These are phyloP conservation scores for Erodium maritimum DNA, from an alignment of 345 rosid species.

Conservation along the genomic window DNA sequence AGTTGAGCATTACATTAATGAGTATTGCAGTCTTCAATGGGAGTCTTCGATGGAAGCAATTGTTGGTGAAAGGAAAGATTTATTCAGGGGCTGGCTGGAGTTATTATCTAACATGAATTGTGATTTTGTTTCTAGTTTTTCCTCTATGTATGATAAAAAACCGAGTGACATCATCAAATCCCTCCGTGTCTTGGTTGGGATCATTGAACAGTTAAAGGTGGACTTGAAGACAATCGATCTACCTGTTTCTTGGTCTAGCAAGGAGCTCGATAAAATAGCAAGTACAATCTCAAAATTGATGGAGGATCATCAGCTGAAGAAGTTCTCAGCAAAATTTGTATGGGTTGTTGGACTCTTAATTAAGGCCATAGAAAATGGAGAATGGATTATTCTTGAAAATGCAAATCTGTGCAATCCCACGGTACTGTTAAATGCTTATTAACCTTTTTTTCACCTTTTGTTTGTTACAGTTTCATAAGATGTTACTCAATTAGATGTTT, in stretches of 20 bases:
- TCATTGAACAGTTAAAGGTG: constrained; percentile 35
- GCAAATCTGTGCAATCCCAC: constrained; percentile 98
- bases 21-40: constrained; percentile 46
- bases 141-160: constrained; percentile 16
- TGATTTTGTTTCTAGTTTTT: constrained; percentile 24
- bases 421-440: constrained; percentile 26
- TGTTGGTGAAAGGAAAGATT: constrained; percentile 24
- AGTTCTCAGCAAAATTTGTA: constrained; percentile 69
- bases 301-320: constrained; percentile 23
- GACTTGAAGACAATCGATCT: constrained; percentile 26
- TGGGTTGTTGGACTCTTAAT: constrained; percentile 77
- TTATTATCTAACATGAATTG: constrained; percentile 35
- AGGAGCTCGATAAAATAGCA: constrained; percentile 37
- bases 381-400: constrained; percentile 82
- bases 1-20: constrained; percentile 50
- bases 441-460: constrained; percentile 3
- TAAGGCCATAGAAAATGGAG: constrained; percentile 91
- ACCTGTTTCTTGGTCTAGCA: constrained; percentile 37
- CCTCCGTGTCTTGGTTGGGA: constrained; percentile 37
- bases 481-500: neutral
- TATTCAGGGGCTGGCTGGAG: constrained; percentile 56
- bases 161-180: constrained; percentile 23
- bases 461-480: neutral
- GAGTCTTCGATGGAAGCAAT: constrained; percentile 33
- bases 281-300: constrained; percentile 48